Percentiles rank a stretch among this genome's conserved stretches.
phyloP scores from a whole-genome alignment of 495 filamentous ascomycete genomes.

The Neurospora africana region DNA sequence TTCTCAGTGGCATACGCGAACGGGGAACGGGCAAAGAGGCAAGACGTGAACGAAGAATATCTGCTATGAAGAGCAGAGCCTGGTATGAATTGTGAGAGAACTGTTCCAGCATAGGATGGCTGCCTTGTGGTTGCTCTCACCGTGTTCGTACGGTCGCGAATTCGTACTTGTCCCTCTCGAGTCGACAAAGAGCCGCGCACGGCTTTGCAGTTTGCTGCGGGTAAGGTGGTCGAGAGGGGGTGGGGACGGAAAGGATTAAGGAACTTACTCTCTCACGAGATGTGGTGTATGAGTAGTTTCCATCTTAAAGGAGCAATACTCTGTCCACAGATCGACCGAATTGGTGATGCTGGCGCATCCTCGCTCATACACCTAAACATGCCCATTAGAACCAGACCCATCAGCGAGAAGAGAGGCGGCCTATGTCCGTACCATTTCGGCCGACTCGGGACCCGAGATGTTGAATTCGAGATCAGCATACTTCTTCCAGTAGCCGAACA shows the following conservation, averaged over 20 bases:
- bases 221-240: constrained; percentile 37
- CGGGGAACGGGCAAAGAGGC: constrained; percentile 31
- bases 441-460: constrained; percentile 91
- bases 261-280: constrained; percentile 99
- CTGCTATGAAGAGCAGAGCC: constrained; percentile 40
- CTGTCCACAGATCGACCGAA: constrained; percentile 92
- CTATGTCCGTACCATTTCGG: constrained; percentile 69
- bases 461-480: constrained; percentile 97
- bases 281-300: constrained; percentile 91
- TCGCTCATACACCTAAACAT: constrained; percentile 74
- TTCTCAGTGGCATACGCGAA: constrained; percentile 31
- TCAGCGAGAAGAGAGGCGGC: not conserved
- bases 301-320: constrained; percentile 95
- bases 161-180: constrained; percentile 6
- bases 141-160: constrained; percentile 30
- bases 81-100: constrained; percentile 51
- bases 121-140: constrained; percentile 44
- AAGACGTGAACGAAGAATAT: constrained; percentile 32
- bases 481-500: constrained; percentile 99
- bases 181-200: constrained; percentile 19
- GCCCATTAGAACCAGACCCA: constrained; percentile 8
- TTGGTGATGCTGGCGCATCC: constrained; percentile 87
- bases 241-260: constrained; percentile 58
- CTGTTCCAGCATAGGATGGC: constrained; percentile 34
- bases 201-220: constrained; percentile 26